Evolutionary conservation across 108 stramenopile genomes (phyloP), one percentile per base, ranked within the genome.

Genomic region (Epipyxis sp.): DNA sequence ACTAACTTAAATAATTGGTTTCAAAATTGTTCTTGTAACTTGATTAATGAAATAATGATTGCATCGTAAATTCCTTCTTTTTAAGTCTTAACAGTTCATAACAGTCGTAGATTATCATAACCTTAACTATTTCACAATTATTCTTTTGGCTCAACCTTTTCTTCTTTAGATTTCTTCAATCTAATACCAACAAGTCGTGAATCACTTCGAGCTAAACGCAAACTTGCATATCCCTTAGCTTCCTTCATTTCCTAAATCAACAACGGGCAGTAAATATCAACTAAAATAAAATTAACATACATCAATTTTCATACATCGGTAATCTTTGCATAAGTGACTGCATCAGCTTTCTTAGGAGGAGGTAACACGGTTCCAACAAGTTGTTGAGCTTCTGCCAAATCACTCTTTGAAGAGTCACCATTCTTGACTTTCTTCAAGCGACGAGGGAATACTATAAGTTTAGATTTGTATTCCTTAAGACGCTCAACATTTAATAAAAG

Each of bases 401-500:
- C 13, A 6, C 20, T 50, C 46, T 50, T 50, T 6, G 13, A 13
- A n/a, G n/a, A n/a, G n/a, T n/a, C n/a, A n/a, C n/a, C n/a, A n/a
- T n/a, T n/a, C 72, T 92, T 90, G 42, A 89, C 91, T 61, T 76
- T 82, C 89, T 91, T 91, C 78, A 82, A 87, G n/a, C n/a, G n/a
- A 90, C 91, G 91, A 69, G 91, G 90, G 91, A 95, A 92, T 69
- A 97, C 85, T 69, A 99, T 91, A 78, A 99, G 88, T 57, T 92
- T 94, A 69, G 81, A 57, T 88, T 93, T 90, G 95, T 99, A 99
- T 72, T 91, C 93, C 82, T 92, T 89, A 78, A 99, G 93, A 69
- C 98, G 94, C 42, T 91, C 90, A 50, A 94, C 94, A 86, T 99
- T 99, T 40, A 81, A 69, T 40, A 87, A 79, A 25, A 97, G 80